Evolutionary conservation across 1,284 basidiomycete species (phyloP).

Genomic region (Baeospora myosura): DNA sequence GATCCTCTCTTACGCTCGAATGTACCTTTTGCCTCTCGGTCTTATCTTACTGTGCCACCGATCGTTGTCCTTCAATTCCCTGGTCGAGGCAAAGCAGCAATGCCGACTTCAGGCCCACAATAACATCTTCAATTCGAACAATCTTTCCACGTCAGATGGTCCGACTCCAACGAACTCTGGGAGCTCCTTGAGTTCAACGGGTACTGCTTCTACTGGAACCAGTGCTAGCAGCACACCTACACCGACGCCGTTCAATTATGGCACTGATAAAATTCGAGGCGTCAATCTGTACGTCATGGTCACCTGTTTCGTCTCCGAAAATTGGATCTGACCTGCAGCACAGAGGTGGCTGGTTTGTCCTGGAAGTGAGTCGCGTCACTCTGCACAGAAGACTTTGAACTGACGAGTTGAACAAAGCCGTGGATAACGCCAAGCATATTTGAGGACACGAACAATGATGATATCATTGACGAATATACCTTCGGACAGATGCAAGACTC

Average conservation of each 20-base stretch:
- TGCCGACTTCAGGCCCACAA: constrained; percentile 17
- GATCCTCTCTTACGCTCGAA: neutral
- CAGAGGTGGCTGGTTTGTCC: constrained; percentile 61
- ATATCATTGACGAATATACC: constrained; percentile 66
- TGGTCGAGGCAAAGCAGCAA: constrained; percentile 13
- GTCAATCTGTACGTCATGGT: constrained; percentile 50
- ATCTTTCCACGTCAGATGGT: constrained; percentile 3
- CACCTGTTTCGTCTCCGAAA: constrained; percentile 4
- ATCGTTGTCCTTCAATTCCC: neutral
- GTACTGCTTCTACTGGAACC: constrained; percentile 10
- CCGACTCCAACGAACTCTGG: constrained; percentile 6
- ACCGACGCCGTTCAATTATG: constrained; percentile 42
- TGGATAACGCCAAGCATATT: constrained; percentile 75
- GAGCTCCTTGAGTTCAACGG: constrained; percentile 8
- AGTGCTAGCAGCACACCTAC: constrained; percentile 11
- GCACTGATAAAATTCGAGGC: constrained; percentile 45
- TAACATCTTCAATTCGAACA: constrained; percentile 9
- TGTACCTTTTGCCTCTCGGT: neutral
- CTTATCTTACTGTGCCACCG: constrained; percentile 3
- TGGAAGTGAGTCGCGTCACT: constrained; percentile 37
- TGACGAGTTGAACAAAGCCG: constrained; percentile 31
- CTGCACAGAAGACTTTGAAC: neutral
- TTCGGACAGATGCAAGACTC: constrained; percentile 50
- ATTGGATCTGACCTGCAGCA: constrained; percentile 3
- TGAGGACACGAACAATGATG: constrained; percentile 50